Base-by-base conservation (phyloP, 371 early-diverging fungal species). In the Mortierella sp. region DNA sequence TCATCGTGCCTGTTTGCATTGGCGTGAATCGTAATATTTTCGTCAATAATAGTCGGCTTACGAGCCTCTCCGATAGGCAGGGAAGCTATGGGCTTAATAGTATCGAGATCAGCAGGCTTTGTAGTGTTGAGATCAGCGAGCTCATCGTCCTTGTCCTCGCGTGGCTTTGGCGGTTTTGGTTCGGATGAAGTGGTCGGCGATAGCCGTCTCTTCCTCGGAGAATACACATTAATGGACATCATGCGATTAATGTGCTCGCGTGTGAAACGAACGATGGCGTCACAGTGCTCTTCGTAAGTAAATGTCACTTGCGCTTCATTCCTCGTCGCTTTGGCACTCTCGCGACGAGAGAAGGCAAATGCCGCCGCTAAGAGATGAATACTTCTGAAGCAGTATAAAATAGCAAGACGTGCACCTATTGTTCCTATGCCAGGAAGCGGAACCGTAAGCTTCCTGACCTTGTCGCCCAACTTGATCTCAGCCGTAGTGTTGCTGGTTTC, bases 181-280 rank as follows among this genome's bases (percentile, higher is more conserved):
- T 66, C 57, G 20, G 28, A 6, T 37, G 57, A 24, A 6, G 26
- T 30, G 40, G 30, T 22, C 32, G 64, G 43, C n/a, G 14, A 22
- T 32, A 16, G 32, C 9, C 30, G 22, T 32, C 63, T 14, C n/a
- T 59, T 80, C 54, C 18, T 49, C 16, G 75, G 73, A 8, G 66
- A 39, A 18, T 62, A 80, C 14, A 62, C 66, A 0, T 54, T 43
- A 11, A 67, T 26, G 14, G 83, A 70, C 73, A 83, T 73, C 83
- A 83, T 83, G 6, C 83, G 83, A 39, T 83, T 83, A 52, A 83
- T 77, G 16, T 83, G 83, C 32, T 76, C 77, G 12, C 73, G 77
- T 5, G 73, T 68, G 58, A 83, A 83, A 9, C 83, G 66, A 20
- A 72, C 58, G 16, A 83, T 76, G 45, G 77, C 77, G 8, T 73